These are phyloP conservation scores for Obelidium mucronatum DNA, from an alignment of 192 early-diverging fungal genomes.

Conservation along the genomic window DNA sequence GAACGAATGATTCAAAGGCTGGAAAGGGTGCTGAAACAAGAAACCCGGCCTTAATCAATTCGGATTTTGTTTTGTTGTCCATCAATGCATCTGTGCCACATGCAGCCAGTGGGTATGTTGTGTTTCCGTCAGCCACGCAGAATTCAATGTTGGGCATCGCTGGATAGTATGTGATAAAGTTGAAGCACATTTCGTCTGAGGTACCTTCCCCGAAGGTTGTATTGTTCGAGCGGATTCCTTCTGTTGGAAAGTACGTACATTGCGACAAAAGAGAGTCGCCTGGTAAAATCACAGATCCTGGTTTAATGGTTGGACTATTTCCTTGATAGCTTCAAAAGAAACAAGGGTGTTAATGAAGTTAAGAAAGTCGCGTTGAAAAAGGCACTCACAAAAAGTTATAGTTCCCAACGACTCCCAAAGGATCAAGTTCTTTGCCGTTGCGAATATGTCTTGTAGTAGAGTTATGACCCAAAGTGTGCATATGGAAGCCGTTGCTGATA, in stretches of 20 bases:
- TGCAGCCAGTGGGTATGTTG: neutral
- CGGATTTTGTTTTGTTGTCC: neutral
- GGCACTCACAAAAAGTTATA: conserved; percentile 29
- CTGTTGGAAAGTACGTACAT: conserved; percentile 36
- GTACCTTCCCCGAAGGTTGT: neutral
- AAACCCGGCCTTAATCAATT: neutral
- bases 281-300: conserved; percentile 4
- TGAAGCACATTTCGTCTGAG: conserved; percentile 45
- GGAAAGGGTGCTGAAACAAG: neutral
- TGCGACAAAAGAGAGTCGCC: conserved; percentile 40
- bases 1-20: neutral
- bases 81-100: neutral
- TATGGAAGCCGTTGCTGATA: conserved; percentile 34
- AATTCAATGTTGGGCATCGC: conserved; percentile 2
- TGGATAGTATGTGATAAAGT: conserved; percentile 39
- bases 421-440: conserved; percentile 32
- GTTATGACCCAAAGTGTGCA: conserved; percentile 33
- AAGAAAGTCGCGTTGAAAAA: too few species aligned
- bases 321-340: neutral
- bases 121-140: neutral
- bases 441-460: conserved; percentile 18
- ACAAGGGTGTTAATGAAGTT: neutral
- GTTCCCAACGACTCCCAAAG: conserved; percentile 23
- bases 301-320: neutral
- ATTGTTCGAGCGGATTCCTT: neutral